Conservation (phyloP, 1,139 yeast genomes). For the Taphrina wiesneri region DNA sequence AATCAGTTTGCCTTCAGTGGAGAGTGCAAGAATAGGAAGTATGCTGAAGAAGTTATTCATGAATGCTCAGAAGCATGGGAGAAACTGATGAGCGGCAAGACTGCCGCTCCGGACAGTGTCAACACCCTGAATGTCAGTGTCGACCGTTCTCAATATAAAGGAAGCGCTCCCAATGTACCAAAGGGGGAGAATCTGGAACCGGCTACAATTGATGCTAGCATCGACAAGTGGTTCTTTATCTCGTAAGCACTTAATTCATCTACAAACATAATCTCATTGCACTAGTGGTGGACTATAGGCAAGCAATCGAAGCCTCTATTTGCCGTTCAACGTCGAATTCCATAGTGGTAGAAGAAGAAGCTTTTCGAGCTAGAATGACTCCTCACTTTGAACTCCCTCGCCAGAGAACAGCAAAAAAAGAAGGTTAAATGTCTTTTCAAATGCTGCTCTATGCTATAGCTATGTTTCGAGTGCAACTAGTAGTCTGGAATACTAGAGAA, state of each 20-base stretch:
- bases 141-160: conserved; percentile 42
- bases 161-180: conserved; percentile 58
- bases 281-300: background rate
- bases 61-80: conserved; percentile 84
- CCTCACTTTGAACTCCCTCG: too few relatives aligned
- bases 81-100: conserved; percentile 59
- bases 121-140: conserved; percentile 52
- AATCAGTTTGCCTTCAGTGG: conserved; percentile 86
- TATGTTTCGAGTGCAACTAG: too few relatives aligned
- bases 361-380: too few relatives aligned
- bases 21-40: conserved; percentile 66
- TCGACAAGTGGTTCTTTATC: conserved; percentile 99
- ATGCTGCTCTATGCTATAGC: too few relatives aligned
- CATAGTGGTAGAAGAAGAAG: too few relatives aligned
- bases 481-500: too few relatives aligned
- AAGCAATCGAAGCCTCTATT: too few relatives aligned
- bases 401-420: too few relatives aligned
- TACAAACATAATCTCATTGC: background rate
- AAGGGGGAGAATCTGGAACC: conserved; percentile 69
- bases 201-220: conserved; percentile 93
- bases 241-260: conserved; percentile 48
- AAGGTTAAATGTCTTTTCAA: too few relatives aligned
- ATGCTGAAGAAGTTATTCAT: conserved; percentile 68
- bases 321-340: too few relatives aligned
- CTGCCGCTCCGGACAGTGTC: conserved; percentile 50